Evolutionary conservation across 2,329 filamentous ascomycete genomes (phyloP), one percentile per base, ranked within the genome.

Genomic region (Alternaria atra): DNA sequence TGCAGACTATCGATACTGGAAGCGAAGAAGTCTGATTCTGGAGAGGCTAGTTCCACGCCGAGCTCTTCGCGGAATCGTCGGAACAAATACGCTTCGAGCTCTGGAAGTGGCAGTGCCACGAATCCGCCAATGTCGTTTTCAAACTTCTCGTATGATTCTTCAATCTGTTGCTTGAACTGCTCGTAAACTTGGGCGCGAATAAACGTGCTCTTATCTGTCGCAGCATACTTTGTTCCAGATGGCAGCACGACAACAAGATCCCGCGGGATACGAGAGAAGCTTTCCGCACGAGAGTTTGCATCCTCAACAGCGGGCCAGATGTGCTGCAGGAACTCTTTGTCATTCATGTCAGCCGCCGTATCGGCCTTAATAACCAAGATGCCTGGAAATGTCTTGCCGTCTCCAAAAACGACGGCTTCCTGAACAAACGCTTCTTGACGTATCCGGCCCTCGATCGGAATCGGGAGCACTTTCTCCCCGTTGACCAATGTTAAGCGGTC

Each of bases 1-100:
- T 87, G 85, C 27, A 90, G 73, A 46, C 84, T 87, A 70, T 90
- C 88, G 2, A 89, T 78, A 0, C 87, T 87, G 0, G 82, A 75
- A 0, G 80, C 76, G 68, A 89, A 90, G 68, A 90, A 86, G 69
- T 90, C 88, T 1, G 83, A 81, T 17, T 84, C 82, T 60, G 67
- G 29, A 29, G 43, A 67, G 1, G 52, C 73, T 27, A 63, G 52
- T 69, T 67, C 68, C 4, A 69, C 55, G 23, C 61, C 64, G 25
- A 72, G 52, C 27, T 67, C 62, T 37, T 70, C 65, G 17, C 53
- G 58, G 52, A 75, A 72, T 4, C 56, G 54, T 7, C 65, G 43
- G 4, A 68, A 46, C 2, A 75, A 63, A 51, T 71, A 77, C 0
- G 65, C 54, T 57, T 80, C 77, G 12, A 81, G 68, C 43, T 76